These are phyloP conservation scores for Stephania japonica DNA, from an alignment of 164 flowering plant genomes.

Conservation along the genomic window DNA sequence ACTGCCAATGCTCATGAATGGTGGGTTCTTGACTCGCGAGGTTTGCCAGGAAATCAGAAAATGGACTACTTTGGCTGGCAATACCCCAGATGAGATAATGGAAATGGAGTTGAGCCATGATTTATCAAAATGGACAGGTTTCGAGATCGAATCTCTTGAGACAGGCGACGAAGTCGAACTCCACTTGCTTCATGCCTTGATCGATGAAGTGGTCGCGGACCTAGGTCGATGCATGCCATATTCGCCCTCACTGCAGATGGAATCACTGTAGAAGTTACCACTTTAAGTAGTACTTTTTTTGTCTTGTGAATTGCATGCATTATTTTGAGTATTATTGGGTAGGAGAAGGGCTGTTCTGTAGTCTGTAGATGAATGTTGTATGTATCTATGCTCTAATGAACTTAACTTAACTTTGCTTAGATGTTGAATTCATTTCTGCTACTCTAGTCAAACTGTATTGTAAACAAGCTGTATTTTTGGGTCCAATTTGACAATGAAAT, in stretches of 20 bases:
- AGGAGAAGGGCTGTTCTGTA: not conserved
- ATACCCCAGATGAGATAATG: slow-evolving; percentile 51
- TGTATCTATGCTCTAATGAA: slow-evolving; percentile 3
- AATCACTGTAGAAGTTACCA: not conserved
- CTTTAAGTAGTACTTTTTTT: not conserved
- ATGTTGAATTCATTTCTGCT: not conserved
- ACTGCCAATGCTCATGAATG: slow-evolving; percentile 27
- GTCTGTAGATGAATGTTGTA: slow-evolving; percentile 14
- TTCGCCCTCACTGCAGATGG: not conserved
- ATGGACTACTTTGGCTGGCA: slow-evolving; percentile 45
- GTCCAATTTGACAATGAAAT: no score
- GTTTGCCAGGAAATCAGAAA: slow-evolving; percentile 41
- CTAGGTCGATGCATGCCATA: slow-evolving; percentile 19
- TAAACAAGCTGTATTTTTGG: no score
- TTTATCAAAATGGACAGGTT: slow-evolving; percentile 62
- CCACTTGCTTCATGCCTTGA: slow-evolving; percentile 40
- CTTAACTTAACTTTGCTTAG: not conserved
- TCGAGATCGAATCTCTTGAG: slow-evolving; percentile 55
- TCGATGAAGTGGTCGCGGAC: slow-evolving; percentile 59
- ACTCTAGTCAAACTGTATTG: not conserved
- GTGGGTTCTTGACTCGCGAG: slow-evolving; percentile 27
- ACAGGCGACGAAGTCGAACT: slow-evolving; percentile 33
- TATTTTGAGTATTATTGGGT: not conserved
- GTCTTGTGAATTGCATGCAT: not conserved
- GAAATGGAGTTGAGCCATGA: slow-evolving; percentile 69